Evolutionary conservation across 1,139 yeast genomes (phyloP), one percentile per base, ranked within the genome.

Genomic region (Taphrina communis): DNA sequence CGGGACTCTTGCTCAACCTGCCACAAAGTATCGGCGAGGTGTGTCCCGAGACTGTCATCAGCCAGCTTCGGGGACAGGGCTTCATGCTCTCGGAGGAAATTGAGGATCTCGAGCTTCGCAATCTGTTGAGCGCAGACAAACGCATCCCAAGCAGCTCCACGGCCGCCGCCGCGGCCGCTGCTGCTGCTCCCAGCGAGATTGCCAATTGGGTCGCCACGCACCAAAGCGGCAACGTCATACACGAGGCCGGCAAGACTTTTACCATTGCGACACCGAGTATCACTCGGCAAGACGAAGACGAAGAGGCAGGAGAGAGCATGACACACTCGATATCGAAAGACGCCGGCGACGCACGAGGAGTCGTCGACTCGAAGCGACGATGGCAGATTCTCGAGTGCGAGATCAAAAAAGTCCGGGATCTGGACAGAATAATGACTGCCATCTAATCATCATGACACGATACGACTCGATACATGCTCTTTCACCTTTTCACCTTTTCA

Each of bases 121-220:
- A 53, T 19, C 42, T 53, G 42, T 17, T 53, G 58, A 53, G 19
- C 3, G 58, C 58, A 4, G 42, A 53, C 14, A 17, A 31, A 9
- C 58, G 19, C 6, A 11, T 42, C 19, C 17, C 25, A 9, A 35
- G 53, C 53, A 50, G 31, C 31, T 25, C 31, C 31, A 25, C 31
- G 31, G 31, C 51, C 11, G 19, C n/a, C n/a, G n/a, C n/a, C n/a
- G n/a, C n/a, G n/a, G 1, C 36, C 36, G 19, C 36, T 11, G 12
- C 53, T 11, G 36, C 53, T 8, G 36, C 53, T 8, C 36, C 19
- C 6, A 19, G 36, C 8, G 53, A 50, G n/a, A 50, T 50, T 50
- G 50, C 60, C 31, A 41, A 56, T 19, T 56, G 60, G 60, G n/a
- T 56, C 38, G 50, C 60, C n/a, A 53, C 42, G 58, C 53, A 50